Conservation (phyloP, 2,329 filamentous ascomycete species). For the Xylaria sp. region DNA sequence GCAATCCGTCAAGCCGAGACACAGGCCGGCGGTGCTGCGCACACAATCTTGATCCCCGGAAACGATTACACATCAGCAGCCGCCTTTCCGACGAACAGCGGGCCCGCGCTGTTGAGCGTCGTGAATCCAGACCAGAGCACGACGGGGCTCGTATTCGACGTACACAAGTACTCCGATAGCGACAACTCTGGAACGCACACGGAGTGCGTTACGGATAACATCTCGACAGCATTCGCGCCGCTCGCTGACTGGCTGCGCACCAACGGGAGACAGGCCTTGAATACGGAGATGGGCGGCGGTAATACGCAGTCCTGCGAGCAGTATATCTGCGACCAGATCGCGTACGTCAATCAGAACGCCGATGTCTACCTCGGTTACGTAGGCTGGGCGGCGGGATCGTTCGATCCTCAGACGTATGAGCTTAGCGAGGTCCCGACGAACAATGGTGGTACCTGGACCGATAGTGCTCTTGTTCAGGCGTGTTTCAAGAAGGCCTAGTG, state of each 20-base stretch:
- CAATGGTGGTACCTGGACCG: slow-evolving; percentile 37
- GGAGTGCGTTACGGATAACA: slow-evolving; percentile 52
- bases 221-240: slow-evolving; percentile 47
- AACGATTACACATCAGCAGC: slow-evolving; percentile 55
- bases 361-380: slow-evolving; percentile 46
- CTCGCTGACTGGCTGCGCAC: slow-evolving; percentile 51
- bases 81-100: slow-evolving; percentile 51
- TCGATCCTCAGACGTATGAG: slow-evolving; percentile 39
- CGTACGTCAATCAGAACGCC: slow-evolving; percentile 46
- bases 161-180: slow-evolving; percentile 56
- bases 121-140: slow-evolving; percentile 56
- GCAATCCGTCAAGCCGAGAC: slow-evolving; percentile 37
- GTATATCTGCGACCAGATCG: slow-evolving; percentile 48
- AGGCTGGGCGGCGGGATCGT: slow-evolving; percentile 43
- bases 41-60: slow-evolving; percentile 63
- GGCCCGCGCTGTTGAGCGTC: slow-evolving; percentile 53
- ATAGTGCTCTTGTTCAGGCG: slow-evolving; percentile 34
- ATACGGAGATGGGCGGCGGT: slow-evolving; percentile 53
- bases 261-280: slow-evolving; percentile 49
- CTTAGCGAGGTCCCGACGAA: slow-evolving; percentile 39
- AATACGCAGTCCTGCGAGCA: slow-evolving; percentile 49
- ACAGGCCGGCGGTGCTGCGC: slow-evolving; percentile 18
- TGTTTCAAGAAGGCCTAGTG: slow-evolving; percentile 36
- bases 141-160: slow-evolving; percentile 56
- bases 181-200: slow-evolving; percentile 46